A percentile compares a stretch with the other conserved stretches of the same genome.
These are phyloP conservation scores for Sphagnum fallax DNA, from an alignment of 228 moss, liverwort and hornwort genomes.

Conservation along the genomic window DNA sequence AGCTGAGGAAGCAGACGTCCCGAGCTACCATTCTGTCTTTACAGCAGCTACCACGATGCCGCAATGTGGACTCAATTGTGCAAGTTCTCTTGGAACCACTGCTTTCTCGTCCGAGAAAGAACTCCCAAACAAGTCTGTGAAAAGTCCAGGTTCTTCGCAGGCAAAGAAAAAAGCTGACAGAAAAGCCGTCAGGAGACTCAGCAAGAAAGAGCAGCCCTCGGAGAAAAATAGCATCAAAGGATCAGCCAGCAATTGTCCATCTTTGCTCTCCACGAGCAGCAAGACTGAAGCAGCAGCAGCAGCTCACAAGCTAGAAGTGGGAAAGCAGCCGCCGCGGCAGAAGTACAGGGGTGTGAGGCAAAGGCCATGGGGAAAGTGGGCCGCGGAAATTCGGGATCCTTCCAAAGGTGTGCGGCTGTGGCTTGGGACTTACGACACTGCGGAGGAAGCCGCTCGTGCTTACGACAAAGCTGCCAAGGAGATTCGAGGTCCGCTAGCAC, in stretches of 20 bases:
- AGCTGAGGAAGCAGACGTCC: conserved; percentile 38
- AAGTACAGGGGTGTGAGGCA: conserved; percentile 84
- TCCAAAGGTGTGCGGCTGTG: conserved; percentile 74
- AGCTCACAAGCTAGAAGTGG: no score
- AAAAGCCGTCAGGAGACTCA: no score
- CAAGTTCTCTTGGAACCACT: conserved; percentile 19
- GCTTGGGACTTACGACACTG: conserved; percentile 84
- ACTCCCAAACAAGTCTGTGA: conserved; percentile 3
- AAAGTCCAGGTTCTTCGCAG: conserved; percentile 6
- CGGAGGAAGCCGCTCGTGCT: conserved; percentile 73
- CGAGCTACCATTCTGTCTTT: conserved; percentile 47
- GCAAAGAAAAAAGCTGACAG: no score
- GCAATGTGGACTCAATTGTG: conserved; percentile 57
- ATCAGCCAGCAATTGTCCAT: no score
- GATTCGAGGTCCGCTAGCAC: conserved; percentile 66
- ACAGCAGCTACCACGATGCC: conserved; percentile 48
- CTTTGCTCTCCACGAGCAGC: no score
- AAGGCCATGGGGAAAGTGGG: conserved; percentile 91
- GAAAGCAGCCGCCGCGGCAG: neutral
- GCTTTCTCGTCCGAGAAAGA: no score
- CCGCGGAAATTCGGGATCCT: conserved; percentile 83
- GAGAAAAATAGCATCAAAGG: no score
- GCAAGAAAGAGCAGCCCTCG: no score
- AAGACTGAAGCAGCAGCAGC: neutral
- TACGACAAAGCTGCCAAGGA: conserved; percentile 71